Conservation (phyloP, 768 basidiomycete species). For the Kwoniella sp. region DNA sequence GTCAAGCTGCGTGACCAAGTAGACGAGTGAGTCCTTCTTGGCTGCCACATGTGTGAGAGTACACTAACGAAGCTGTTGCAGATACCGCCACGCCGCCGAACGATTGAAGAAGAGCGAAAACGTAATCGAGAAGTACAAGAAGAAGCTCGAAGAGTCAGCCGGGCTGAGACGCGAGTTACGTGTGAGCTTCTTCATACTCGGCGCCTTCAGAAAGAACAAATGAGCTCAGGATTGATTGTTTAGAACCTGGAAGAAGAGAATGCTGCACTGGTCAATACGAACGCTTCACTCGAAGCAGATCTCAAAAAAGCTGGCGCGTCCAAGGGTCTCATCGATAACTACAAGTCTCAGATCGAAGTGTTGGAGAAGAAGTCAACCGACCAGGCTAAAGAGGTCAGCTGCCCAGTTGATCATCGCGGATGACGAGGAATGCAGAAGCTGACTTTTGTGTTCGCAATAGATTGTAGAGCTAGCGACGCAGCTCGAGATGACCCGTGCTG, state of each 20-base stretch:
- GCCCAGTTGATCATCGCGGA: no score
- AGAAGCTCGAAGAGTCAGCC: constrained; percentile 92
- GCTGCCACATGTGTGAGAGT: not conserved
- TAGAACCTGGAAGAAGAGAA: constrained; percentile 80
- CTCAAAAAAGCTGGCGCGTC: constrained; percentile 81
- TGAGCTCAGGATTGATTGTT: no score
- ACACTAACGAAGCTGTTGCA: constrained; percentile 47
- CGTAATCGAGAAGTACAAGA: constrained; percentile 98
- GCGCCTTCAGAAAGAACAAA: no score
- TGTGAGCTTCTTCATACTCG: constrained; percentile 37
- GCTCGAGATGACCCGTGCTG: constrained; percentile 58
- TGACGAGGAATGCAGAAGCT: no score
- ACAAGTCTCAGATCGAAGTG: constrained; percentile 80
- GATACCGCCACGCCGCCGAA: constrained; percentile 89
- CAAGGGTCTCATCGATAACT: constrained; percentile 87
- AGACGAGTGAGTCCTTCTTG: constrained; percentile 71
- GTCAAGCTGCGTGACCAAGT: constrained; percentile 84
- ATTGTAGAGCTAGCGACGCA: constrained; percentile 72
- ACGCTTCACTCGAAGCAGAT: constrained; percentile 88
- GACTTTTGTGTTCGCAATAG: no score
- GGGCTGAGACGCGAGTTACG: constrained; percentile 60
- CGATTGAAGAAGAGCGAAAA: constrained; percentile 91
- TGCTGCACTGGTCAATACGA: constrained; percentile 84
- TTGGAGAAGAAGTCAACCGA: constrained; percentile 67
- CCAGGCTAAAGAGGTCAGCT: constrained; percentile 32